Percentiles rank a stretch among this genome's conserved stretches.
phyloP scores from a whole-genome alignment of 257 asterid genomes.

The Salvia splendens region DNA sequence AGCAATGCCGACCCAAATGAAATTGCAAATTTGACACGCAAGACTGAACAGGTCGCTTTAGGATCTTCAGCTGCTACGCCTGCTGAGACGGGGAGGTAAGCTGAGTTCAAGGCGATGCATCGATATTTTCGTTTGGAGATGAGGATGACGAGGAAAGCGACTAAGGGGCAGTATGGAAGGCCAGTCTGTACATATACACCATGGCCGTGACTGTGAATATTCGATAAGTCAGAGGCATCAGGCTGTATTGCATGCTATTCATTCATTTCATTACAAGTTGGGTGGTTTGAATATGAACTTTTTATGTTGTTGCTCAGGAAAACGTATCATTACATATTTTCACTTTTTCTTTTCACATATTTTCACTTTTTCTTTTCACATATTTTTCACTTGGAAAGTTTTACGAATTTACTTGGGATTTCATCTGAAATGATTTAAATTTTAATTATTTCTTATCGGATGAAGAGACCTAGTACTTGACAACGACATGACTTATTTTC shows the following conservation, averaged over 20 bases:
- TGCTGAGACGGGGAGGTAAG: constrained; percentile 51
- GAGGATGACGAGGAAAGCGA: constrained; percentile 94
- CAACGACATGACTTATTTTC: not conserved
- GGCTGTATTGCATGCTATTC: not conserved
- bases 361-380: no score
- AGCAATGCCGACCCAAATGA: constrained; percentile 38
- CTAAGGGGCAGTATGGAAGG: constrained; percentile 28
- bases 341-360: not conserved
- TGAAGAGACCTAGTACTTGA: not conserved
- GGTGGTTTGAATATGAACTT: not conserved
- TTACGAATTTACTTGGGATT: not conserved
- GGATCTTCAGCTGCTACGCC: constrained; percentile 43
- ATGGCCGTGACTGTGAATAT: constrained; percentile 42
- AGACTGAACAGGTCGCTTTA: constrained; percentile 58
- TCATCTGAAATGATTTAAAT: not conserved
- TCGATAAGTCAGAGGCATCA: constrained; percentile 20
- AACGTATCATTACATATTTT: not conserved
- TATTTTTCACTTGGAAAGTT: not conserved
- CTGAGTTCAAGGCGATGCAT: constrained; percentile 82
- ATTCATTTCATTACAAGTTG: no score
- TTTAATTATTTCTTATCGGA: not conserved
- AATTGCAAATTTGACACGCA: constrained; percentile 43
- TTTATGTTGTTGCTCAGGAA: not conserved
- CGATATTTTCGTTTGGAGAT: constrained; percentile 90
- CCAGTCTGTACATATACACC: constrained; percentile 27